Base-by-base conservation (phyloP, 345 rosid species). In the Gossypioides kirkii region DNA sequence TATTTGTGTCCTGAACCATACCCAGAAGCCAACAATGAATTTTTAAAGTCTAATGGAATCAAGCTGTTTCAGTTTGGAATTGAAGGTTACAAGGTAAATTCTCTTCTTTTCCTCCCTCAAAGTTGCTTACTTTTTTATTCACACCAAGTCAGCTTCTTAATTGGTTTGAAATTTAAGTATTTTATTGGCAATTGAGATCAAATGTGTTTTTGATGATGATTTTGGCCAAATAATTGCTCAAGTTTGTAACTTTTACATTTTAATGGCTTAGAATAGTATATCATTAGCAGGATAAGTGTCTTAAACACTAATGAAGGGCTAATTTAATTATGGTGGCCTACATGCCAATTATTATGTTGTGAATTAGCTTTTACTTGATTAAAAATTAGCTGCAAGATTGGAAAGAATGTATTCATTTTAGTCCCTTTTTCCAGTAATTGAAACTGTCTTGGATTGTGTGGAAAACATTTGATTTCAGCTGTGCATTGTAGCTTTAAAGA, bases 1-100 rank as follows among this genome's bases (percentile, higher is more conserved):
- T 90, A 83, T 74, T 53, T 95, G 78, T 95, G 99, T 74, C 97
- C 99, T 50, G 99, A 95, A 88, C 82, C 88, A 12, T 95, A 95
- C 74, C 89, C 98, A 46, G 98, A 89, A 79, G 79, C 75, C 78
- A 91, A 87, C 76, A 74, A 38, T 79, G 91, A 86, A 78, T 95
- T 92, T 66, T 90, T 95, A 10, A 92, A 88, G 85, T 85, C 90
- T 70, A 88, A 86, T 70, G 96, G 91, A 60, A 88, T 95, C 81
- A 88, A 61, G 87, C 93, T 90, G 65, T 91, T 86, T 55, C 96
- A 95, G 81, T 92, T 92, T 74, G 99, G 91, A 61, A 95, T 95
- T 82, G 93, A 92, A 82, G 88, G 97, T 63, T 78, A 85, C 60
- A 95, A 95, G 98, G 99, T 92, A 36, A 20, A 59, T 25, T 53